Evolutionary conservation across 352 stramenopile species (phyloP), one percentile per base, ranked within the genome.

Genomic region (Phytophthora meadii): DNA sequence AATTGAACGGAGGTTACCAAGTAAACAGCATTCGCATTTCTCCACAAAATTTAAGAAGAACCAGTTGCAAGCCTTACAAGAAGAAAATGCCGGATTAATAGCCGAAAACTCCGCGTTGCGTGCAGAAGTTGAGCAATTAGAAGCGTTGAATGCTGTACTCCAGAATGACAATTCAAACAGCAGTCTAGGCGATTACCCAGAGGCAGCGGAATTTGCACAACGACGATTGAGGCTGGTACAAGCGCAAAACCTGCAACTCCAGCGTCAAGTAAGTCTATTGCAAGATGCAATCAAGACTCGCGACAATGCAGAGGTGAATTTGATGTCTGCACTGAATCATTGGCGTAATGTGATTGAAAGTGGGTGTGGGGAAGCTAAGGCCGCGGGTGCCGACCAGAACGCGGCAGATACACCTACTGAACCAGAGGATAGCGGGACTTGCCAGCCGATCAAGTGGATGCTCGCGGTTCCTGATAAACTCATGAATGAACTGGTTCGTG

Each of bases 161-260:
- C 75, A 87, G 25, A 48, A 39, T 7, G 63, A 67, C 4, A 77
- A 78, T 24, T 64, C 39, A 10, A 65, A 46, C 53, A 73, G 49
- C n/a, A 55, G 17, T 2, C 12, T 61, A 19, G 45, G 55, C 5
- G 49, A 50, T 4, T 36, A 51, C 14, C 39, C 59, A 1, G 37
- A 58, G 7, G 48, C 59, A 5, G 28, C 53, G 8, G 40, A 62
- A 9, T 77, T 81, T 56, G 58, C 77, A 14, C 30, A 59, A 14
- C 58, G 62, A 12, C 67, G 71, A 30, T 78, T 87, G 55, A 74
- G 68, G 27, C 46, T 87, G 4, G 30, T 88, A 1, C 72, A 86
- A 53, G 70, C 77, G 5, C 82, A 90, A 51, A 89, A 90, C 46
- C n/a, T 88, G 27, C 82, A 90, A 54, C 76, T 90, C 4, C 75